These are phyloP conservation scores for Leishmania major DNA, from an alignment of 208 protist genomes.

Conservation along the genomic window DNA sequence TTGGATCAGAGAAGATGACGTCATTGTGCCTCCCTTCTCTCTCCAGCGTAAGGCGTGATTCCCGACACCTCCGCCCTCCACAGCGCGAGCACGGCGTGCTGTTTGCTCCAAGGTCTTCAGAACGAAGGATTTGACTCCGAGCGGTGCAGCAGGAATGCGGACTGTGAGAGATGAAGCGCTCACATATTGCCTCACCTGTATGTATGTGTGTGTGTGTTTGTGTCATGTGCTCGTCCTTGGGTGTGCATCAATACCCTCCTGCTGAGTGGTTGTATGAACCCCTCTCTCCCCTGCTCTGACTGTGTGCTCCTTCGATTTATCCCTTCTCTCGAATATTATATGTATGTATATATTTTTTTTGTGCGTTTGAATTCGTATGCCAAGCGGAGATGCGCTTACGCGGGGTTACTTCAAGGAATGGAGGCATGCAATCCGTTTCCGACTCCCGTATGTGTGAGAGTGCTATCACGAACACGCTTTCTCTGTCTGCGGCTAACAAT, in stretches of 20 bases:
- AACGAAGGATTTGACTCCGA: not conserved
- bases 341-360: not conserved
- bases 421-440: not conserved
- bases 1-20: not conserved
- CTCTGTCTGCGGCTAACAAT: not conserved
- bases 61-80: not conserved
- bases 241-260: not conserved
- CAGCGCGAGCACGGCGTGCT: not conserved
- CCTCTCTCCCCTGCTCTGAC: not conserved
- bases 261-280: not conserved
- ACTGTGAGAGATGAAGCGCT: not conserved
- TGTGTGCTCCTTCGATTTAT: not conserved
- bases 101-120: not conserved
- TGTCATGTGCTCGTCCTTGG: not conserved
- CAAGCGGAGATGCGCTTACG: not conserved
- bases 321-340: not conserved
- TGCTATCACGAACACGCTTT: not conserved
- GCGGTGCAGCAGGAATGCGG: not conserved
- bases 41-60: not conserved
- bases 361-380: not conserved
- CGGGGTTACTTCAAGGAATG: not conserved
- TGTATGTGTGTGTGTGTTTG: not conserved
- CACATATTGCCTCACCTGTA: not conserved
- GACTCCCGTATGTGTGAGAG: not conserved
- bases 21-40: not conserved